Evolutionary conservation across 2,329 filamentous ascomycete genomes (phyloP), one percentile per base, ranked within the genome.

Genomic region (Colletotrichum tamarilloi): DNA sequence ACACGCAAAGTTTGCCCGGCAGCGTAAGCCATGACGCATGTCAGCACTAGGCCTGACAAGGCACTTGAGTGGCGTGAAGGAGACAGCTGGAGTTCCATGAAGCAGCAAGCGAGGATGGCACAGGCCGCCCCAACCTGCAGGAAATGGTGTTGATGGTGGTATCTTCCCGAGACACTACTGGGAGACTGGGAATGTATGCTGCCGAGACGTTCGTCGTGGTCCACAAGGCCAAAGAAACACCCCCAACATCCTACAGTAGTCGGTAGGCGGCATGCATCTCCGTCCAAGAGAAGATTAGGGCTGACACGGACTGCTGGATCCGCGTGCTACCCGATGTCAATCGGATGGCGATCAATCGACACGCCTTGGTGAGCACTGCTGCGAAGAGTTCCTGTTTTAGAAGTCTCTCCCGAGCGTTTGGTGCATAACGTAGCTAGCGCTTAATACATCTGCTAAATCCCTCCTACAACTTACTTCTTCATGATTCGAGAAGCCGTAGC

Each of bases 311-410:
- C 35, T 71, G 16, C 49, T 52, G 30, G 55, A 30, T 24, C 35
- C 62, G 56, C 49, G 56, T 73, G 67, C 42, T 66, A 49, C 26
- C 55, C 24, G 60, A 55, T 60, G 62, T 49, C 38, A 71, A 58
- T 66, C 56, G 71, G 62, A n/a, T 62, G 67, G 35, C 56, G 67
- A 73, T 66, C 67, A 71, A 57, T 62, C 71, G 67, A 66, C 35
- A 49, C 56, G 26, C 56, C 46, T 49, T 57, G 8, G 42, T 22
- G 24, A 56, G 38, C 60, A 60, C 22, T 55, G 42, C 46, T 70
- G 42, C 67, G 32, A 35, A 58, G 38, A 9, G 52, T 30, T 35
- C 55, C 67, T 46, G 49, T 65, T 24, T 35, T 60, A 57, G 67
- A 49, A 70, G 60, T 49, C 6, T 24, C 49, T 64, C 32, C 53